Evolutionary conservation across 805 yeast genomes (phyloP).

Genomic region (Lachancea sp.): DNA sequence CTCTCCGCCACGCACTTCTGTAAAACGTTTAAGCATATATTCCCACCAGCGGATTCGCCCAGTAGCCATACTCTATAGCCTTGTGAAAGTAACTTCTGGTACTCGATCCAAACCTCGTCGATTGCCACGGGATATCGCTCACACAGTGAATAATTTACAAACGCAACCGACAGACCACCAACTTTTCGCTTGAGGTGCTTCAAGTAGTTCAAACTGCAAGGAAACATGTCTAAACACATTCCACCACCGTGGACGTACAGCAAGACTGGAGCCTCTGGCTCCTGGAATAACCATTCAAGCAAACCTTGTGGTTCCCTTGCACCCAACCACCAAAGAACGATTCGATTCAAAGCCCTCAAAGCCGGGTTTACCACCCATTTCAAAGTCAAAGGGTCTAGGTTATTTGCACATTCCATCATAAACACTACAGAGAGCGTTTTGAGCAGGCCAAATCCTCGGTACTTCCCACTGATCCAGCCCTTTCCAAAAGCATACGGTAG

Average conservation of each 20-base stretch:
- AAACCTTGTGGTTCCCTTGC: not conserved
- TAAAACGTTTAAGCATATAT: conserved; percentile 16
- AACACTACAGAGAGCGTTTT: conserved; percentile 1
- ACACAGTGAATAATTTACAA: conserved; percentile 19
- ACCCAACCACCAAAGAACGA: conserved; percentile 5
- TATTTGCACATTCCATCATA: conserved; percentile 2
- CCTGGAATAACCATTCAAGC: conserved; percentile 4
- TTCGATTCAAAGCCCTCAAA: not conserved
- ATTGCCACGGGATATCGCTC: conserved; percentile 10
- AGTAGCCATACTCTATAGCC: conserved; percentile 15
- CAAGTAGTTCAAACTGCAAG: conserved; percentile 14
- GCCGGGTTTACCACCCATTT: conserved; percentile 5
- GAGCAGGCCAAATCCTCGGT: not conserved
- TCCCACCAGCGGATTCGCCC: conserved; percentile 30
- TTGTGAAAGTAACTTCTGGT: conserved; percentile 7
- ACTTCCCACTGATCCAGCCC: not conserved
- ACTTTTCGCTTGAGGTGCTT: conserved; percentile 11
- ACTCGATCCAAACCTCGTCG: conserved; percentile 5
- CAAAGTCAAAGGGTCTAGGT: conserved; percentile 4
- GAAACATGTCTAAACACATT: conserved; percentile 17
- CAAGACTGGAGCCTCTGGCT: conserved; percentile 14
- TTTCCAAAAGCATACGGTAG: conserved; percentile 2
- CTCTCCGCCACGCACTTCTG: conserved; percentile 9
- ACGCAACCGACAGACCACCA: conserved; percentile 16
- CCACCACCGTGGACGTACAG: conserved; percentile 29